phyloP scores from a whole-genome alignment of 2,329 filamentous ascomycete genomes.

The Thielaviopsis euricoi region DNA sequence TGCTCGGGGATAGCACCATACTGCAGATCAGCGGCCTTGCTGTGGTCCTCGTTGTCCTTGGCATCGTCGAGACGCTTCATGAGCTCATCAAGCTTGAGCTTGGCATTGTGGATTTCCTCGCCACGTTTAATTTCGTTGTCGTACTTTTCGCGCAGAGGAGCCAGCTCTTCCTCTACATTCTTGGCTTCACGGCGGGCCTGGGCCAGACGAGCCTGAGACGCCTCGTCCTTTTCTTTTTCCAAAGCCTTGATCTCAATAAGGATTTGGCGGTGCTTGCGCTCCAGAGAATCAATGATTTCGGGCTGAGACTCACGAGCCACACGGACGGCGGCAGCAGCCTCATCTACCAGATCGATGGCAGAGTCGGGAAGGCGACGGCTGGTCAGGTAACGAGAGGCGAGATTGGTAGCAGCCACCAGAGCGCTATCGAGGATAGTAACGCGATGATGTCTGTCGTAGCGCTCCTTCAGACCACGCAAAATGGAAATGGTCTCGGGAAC shows the following conservation, averaged over 20 bases:
- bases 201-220: slow-evolving; percentile 66
- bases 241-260: slow-evolving; percentile 96
- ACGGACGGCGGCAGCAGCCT: slow-evolving; percentile 88
- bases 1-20: slow-evolving; percentile 97
- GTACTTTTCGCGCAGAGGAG: slow-evolving; percentile 87
- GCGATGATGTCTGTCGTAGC: slow-evolving; percentile 95
- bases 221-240: slow-evolving; percentile 85
- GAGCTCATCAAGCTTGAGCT: slow-evolving; percentile 83
- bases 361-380: slow-evolving; percentile 84
- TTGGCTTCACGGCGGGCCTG: slow-evolving; percentile 80
- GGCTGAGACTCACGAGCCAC: slow-evolving; percentile 94
- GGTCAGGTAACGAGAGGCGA: slow-evolving; percentile 87
- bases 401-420: slow-evolving; percentile 76
- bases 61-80: slow-evolving; percentile 88
- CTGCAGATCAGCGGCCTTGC: slow-evolving; percentile 80
- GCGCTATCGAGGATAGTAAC: slow-evolving; percentile 92
- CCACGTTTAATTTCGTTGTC: slow-evolving; percentile 82
- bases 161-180: slow-evolving; percentile 85
- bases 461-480: slow-evolving; percentile 92
- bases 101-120: slow-evolving; percentile 83
- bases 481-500: slow-evolving; percentile 90
- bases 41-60: slow-evolving; percentile 70
- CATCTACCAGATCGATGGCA: slow-evolving; percentile 89
- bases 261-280: slow-evolving; percentile 75
- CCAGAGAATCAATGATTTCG: slow-evolving; percentile 85